A percentile compares a stretch with the other conserved stretches of the same genome.
These are phyloP conservation scores for Epichloe glyceriae DNA, from an alignment of 2,329 filamentous ascomycete species.

Conservation along the genomic window DNA sequence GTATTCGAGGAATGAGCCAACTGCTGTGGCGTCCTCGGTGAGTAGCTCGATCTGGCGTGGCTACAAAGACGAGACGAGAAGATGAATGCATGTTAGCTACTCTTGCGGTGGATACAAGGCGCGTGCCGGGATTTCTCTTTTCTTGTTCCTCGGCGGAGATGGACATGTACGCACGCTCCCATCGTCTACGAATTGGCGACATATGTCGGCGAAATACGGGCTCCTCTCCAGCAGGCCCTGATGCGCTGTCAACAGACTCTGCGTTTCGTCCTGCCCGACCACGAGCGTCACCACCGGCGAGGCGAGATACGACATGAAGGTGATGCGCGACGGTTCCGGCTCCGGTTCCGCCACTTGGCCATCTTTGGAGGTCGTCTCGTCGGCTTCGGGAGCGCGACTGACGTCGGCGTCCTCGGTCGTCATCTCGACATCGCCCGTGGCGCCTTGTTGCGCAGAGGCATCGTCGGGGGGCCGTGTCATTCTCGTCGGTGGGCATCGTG, in stretches of 20 bases:
- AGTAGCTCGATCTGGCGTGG: slow-evolving; percentile 55
- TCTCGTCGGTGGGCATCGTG: background rate
- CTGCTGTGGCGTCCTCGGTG: slow-evolving; percentile 21
- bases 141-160: background rate
- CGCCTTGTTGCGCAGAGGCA: slow-evolving; percentile 13
- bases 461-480: slow-evolving; percentile 8
- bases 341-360: slow-evolving; percentile 25
- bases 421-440: slow-evolving; percentile 27
- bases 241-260: slow-evolving; percentile 62
- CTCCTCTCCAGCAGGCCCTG: slow-evolving; percentile 63
- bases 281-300: slow-evolving; percentile 57
- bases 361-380: slow-evolving; percentile 14
- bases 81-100: background rate
- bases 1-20: slow-evolving; percentile 28
- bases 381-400: slow-evolving; percentile 12
- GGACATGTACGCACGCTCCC: slow-evolving; percentile 38
- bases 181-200: slow-evolving; percentile 47
- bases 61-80: slow-evolving; percentile 12
- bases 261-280: slow-evolving; percentile 45
- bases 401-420: slow-evolving; percentile 16
- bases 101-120: background rate
- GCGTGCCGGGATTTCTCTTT: no score
- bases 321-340: slow-evolving; percentile 25
- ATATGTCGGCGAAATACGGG: slow-evolving; percentile 57
- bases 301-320: slow-evolving; percentile 47